Base-by-base conservation (phyloP, 192 early-diverging fungal species). In the Podila clonocystis region DNA sequence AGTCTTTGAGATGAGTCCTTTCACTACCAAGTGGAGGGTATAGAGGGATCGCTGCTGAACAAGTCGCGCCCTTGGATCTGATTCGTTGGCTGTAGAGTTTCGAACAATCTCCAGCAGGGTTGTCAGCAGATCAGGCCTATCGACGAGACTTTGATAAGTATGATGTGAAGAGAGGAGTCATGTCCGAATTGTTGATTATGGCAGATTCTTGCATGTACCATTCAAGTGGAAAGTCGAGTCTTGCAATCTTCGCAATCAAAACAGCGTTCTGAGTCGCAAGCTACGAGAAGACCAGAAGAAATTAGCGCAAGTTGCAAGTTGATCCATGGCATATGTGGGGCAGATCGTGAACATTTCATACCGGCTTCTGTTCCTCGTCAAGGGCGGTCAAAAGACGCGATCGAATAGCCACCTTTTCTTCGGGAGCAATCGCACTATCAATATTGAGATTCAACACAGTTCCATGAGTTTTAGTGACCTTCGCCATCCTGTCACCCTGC, bases 181-280 rank as follows among this genome's bases (percentile, higher is more conserved):
- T 61, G 17, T 33, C 17, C 26, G 20, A n/a, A n/a, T 60, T 19
- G 59, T 19, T 61, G 22, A 26, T 30, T 28, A 13, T 1, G 58
- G 12, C 30, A 31, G 31, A 3, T 60, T 38, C n/a, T 11, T 57
- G 67, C 72, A 75, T 82, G n/a, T 72, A 93, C 96, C 97, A 97
- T 45, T 96, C 93, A 68, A 87, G 79, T 13, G 97, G 97, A 77
- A 87, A 98, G 74, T 98, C 97, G 68, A 93, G 79, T 28, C 95
- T 87, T 1, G 96, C 94, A 69, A 98, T 95, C 61, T 94, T 94
- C 50, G 96, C 82, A 20, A 91, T 85, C 31, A 93, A 74, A 13
- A 97, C 87, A 60, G 93, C 93, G 77, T 93, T 93, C 67, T 95
- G 93, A 9, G 83, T 75, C 50, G 94, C 89, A 17, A 97, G 82